A percentile compares a stretch with the other conserved stretches of the same genome.
phyloP scores from a whole-genome alignment of 306 rosid species.

The Glycyrrhiza uralensis region DNA sequence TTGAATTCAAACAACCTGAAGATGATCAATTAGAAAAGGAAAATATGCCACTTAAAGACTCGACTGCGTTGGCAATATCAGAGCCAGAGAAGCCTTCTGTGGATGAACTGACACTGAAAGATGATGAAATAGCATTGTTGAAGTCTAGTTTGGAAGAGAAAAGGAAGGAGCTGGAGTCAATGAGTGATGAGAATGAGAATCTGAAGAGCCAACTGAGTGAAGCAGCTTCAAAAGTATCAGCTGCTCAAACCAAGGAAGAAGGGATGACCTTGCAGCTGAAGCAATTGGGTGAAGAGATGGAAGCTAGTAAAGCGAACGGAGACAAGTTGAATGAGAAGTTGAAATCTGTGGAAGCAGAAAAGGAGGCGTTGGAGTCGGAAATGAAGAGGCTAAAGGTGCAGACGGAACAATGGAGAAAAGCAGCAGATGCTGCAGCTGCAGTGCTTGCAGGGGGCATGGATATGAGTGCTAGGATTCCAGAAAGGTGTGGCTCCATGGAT shows the following conservation, averaged over 20 bases:
- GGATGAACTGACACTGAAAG: conserved; percentile 39
- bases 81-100: conserved; percentile 42
- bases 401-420: conserved; percentile 88
- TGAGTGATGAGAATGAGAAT: conserved; percentile 40
- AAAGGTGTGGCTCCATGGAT: conserved; percentile 85
- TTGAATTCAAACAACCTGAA: conserved; percentile 32
- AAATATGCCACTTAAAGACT: conserved; percentile 29
- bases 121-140: conserved; percentile 46
- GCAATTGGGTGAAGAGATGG: conserved; percentile 52
- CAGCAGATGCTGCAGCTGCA: conserved; percentile 93
- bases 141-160: conserved; percentile 54
- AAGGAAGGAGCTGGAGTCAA: conserved; percentile 41
- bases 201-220: conserved; percentile 53
- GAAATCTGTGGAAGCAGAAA: conserved; percentile 51
- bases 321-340: conserved; percentile 47
- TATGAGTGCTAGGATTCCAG: conserved; percentile 61
- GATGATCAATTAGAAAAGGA: conserved; percentile 39
- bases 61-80: conserved; percentile 21
- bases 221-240: conserved; percentile 40
- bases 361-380: conserved; percentile 62
- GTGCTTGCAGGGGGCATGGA: conserved; percentile 70
- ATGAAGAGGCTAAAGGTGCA: conserved; percentile 83
- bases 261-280: conserved; percentile 39
- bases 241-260: conserved; percentile 50
- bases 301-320: conserved; percentile 39